Percentiles rank a stretch among this genome's conserved stretches.
Conservation (phyloP, 306 rosid species). For the Quercus agrifolia region DNA sequence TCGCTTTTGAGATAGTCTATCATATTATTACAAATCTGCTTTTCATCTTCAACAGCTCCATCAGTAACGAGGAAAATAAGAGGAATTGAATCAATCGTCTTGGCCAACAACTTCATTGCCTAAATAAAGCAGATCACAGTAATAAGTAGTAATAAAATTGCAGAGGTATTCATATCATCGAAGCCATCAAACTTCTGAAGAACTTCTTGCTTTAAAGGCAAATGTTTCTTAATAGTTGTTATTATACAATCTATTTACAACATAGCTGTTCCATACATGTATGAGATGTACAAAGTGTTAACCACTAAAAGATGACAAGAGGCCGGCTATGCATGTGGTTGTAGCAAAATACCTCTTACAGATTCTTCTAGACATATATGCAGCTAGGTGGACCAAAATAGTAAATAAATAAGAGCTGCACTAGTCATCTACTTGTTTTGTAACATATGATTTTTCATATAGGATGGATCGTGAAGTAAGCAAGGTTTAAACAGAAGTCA, state of each 20-base stretch:
- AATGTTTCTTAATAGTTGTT: neutral
- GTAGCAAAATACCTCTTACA: constrained; percentile 4
- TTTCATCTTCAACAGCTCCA: constrained; percentile 84
- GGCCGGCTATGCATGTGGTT: neutral
- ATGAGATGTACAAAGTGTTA: constrained; percentile 3
- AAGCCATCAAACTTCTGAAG: constrained; percentile 2
- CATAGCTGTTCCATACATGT: neutral
- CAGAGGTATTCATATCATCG: neutral
- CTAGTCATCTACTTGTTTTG: neutral
- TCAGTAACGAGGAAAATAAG: constrained; percentile 85
- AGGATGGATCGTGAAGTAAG: neutral
- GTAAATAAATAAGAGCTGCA: neutral
- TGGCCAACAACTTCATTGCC: constrained; percentile 77
- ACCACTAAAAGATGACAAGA: constrained; percentile 11
- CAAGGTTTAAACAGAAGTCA: neutral
- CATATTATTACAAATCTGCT: constrained; percentile 69
- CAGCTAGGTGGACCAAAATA: neutral
- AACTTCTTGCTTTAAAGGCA: neutral
- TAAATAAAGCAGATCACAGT: constrained; percentile 33
- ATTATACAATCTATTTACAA: neutral
- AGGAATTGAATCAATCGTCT: constrained; percentile 55
- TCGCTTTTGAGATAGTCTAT: constrained; percentile 44
- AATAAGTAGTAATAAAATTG: neutral
- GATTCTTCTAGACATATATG: constrained; percentile 2
- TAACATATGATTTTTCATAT: neutral